Percentiles rank a stretch among this genome's conserved stretches.
Evolutionary conservation across 2,329 filamentous ascomycete genomes (phyloP).

Genomic region (Talaromyces sp.): DNA sequence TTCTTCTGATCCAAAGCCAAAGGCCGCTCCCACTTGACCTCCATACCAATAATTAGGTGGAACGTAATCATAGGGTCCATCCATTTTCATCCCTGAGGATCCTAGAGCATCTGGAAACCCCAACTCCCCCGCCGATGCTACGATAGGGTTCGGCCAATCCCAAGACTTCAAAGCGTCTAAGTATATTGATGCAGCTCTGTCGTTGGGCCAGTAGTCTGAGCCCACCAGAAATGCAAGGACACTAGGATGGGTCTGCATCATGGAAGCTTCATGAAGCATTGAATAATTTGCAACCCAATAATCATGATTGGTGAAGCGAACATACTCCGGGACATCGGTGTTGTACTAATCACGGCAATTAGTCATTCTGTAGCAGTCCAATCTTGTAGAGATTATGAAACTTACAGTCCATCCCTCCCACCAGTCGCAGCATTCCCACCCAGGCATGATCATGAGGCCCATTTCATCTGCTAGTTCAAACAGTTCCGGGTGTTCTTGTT

Average conservation of each 20-base stretch:
- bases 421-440: slow-evolving; percentile 67
- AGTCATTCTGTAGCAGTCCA: not conserved
- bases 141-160: slow-evolving; percentile 57
- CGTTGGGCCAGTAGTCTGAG: slow-evolving; percentile 62
- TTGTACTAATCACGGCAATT: slow-evolving; percentile 48
- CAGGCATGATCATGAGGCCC: slow-evolving; percentile 60
- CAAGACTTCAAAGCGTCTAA: slow-evolving; percentile 48
- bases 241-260: slow-evolving; percentile 60
- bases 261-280: slow-evolving; percentile 58
- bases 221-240: slow-evolving; percentile 58
- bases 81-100: slow-evolving; percentile 62
- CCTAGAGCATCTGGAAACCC: slow-evolving; percentile 53
- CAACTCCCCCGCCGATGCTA: slow-evolving; percentile 56
- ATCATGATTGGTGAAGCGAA: slow-evolving; percentile 52
- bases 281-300: slow-evolving; percentile 54
- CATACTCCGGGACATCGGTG: slow-evolving; percentile 44
- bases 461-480: slow-evolving; percentile 58
- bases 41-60: slow-evolving; percentile 64
- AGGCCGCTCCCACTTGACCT: slow-evolving; percentile 53
- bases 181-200: slow-evolving; percentile 54
- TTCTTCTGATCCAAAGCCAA: slow-evolving; percentile 62
- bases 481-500: slow-evolving; percentile 60
- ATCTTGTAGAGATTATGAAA: not conserved
- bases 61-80: slow-evolving; percentile 64
- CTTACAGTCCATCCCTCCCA: slow-evolving; percentile 59